These are phyloP conservation scores for Abrus precatorius DNA, from an alignment of 306 rosid species.

Conservation along the genomic window DNA sequence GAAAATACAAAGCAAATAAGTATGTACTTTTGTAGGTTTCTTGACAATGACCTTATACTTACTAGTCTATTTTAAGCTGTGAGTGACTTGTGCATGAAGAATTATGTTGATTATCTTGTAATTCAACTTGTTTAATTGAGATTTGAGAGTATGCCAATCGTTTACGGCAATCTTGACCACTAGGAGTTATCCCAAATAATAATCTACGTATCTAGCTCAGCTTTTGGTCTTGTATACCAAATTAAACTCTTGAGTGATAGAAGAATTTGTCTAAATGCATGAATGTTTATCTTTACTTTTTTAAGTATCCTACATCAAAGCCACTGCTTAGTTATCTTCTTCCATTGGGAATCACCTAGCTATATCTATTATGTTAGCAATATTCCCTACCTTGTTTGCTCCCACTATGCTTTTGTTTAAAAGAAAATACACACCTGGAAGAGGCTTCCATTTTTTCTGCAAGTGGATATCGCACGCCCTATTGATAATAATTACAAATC, in stretches of 20 bases:
- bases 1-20: constrained; percentile 20
- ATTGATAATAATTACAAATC: background rate
- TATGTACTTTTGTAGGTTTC: constrained; percentile 26
- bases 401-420: background rate
- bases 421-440: background rate
- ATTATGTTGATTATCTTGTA: constrained; percentile 40
- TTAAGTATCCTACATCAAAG: constrained; percentile 32
- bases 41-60: constrained; percentile 46
- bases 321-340: constrained; percentile 13
- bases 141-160: constrained; percentile 31
- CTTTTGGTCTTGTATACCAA: constrained; percentile 33
- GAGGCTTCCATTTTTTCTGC: background rate
- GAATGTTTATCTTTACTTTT: constrained; percentile 30
- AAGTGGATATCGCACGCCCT: background rate
- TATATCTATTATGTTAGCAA: constrained; percentile 31
- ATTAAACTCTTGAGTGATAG: constrained; percentile 17
- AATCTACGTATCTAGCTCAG: background rate
- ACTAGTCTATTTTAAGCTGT: constrained; percentile 30
- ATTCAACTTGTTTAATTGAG: constrained; percentile 31
- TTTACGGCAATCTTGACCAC: constrained; percentile 50
- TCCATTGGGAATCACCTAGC: background rate
- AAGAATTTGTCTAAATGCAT: constrained; percentile 36
- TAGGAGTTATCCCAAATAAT: constrained; percentile 13
- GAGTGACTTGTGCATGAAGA: constrained; percentile 50
- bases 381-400: constrained; percentile 43